Percentiles rank a stretch among this genome's conserved stretches.
phyloP scores from a whole-genome alignment of 306 rosid species.

The Medicago ruthenica region DNA sequence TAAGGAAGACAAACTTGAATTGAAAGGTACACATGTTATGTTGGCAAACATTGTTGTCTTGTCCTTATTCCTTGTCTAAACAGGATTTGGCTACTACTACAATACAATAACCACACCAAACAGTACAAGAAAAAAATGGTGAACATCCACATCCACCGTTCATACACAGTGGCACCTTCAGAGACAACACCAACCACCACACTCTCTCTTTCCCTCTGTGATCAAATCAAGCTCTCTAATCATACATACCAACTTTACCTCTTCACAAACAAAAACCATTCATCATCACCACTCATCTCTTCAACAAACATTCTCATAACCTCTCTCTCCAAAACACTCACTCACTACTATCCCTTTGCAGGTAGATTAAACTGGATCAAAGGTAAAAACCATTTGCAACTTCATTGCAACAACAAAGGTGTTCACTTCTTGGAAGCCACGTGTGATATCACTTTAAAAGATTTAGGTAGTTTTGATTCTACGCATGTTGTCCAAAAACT shows the following conservation, averaged over 20 bases:
- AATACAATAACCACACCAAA: neutral
- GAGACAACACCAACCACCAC: constrained; percentile 33
- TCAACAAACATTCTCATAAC: neutral
- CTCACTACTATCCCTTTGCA: constrained; percentile 39
- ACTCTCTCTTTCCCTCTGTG: constrained; percentile 41
- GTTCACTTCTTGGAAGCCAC: constrained; percentile 36
- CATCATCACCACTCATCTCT: neutral
- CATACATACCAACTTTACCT: constrained; percentile 34
- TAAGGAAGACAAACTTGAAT: too few relatives aligned
- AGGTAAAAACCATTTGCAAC: constrained; percentile 19
- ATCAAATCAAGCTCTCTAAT: constrained; percentile 46
- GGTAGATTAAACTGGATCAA: constrained; percentile 25
- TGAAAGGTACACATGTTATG: too few relatives aligned
- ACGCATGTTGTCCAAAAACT: neutral
- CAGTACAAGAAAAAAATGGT: constrained; percentile 19
- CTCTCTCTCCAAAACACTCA: constrained; percentile 41
- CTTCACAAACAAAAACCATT: constrained; percentile 18
- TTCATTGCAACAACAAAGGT: constrained; percentile 45
- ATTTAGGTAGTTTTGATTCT: neutral
- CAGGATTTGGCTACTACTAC: too few relatives aligned
- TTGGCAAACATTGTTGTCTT: too few relatives aligned
- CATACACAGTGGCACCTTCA: constrained; percentile 25
- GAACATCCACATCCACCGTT: neutral
- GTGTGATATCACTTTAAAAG: neutral
- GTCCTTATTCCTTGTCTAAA: too few relatives aligned